Evolutionary conservation across 129 eudicot genomes (phyloP).

Genomic region (Gnaphalium uliginosum): DNA sequence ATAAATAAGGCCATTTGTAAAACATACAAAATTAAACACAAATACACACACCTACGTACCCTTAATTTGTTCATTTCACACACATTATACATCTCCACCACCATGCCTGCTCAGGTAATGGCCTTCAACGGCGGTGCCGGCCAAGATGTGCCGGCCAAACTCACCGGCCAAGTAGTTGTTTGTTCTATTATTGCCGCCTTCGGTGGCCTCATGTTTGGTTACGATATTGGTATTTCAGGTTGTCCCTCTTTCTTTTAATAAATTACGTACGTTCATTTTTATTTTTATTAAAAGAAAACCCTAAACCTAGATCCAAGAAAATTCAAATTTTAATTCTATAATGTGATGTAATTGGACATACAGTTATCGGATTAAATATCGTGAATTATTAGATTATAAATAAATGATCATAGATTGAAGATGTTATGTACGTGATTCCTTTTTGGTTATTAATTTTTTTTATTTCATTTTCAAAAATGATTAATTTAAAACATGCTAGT

Average conservation of each 20-base stretch:
- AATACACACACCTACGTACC: neutral
- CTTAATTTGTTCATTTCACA: neutral
- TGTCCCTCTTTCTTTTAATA: no score
- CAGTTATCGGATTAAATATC: neutral
- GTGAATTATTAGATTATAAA: neutral
- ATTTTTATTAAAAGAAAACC: neutral
- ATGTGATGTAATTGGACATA: neutral
- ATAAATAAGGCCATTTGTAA: conserved; percentile 27
- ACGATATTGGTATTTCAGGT: conserved; percentile 65
- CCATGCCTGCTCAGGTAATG: conserved; percentile 48
- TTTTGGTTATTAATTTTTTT: neutral
- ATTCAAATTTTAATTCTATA: neutral
- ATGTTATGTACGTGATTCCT: no score
- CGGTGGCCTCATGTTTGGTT: conserved; percentile 77
- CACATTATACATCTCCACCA: conserved; percentile 6
- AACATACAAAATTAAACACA: conserved; percentile 9
- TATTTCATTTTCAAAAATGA: no score
- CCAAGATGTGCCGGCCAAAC: conserved; percentile 46
- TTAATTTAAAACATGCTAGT: no score
- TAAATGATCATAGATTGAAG: neutral
- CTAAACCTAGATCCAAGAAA: conserved; percentile 4
- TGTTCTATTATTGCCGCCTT: conserved; percentile 66
- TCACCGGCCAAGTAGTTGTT: conserved; percentile 49
- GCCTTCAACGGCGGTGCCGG: conserved; percentile 33
- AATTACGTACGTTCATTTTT: neutral